Conservation (phyloP, 768 basidiomycete genomes). For the Filobasidium wieringae region DNA sequence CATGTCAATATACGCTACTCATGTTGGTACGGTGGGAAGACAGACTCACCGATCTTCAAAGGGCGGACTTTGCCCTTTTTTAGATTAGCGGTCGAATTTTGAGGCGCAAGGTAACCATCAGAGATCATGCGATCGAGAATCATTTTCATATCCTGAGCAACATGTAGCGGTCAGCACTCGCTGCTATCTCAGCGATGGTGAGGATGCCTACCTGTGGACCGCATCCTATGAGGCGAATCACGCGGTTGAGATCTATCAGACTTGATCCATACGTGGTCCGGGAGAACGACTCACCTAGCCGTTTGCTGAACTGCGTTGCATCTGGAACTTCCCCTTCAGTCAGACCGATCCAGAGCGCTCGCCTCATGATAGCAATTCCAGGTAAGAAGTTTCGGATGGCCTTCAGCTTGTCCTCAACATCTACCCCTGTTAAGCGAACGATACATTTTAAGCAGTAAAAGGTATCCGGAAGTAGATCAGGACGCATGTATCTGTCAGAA, state of each 20-base stretch:
- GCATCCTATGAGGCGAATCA: background rate
- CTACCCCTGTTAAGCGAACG: background rate
- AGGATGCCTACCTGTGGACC: background rate
- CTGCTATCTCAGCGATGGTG: background rate
- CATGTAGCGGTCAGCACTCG: background rate
- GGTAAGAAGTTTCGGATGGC: background rate
- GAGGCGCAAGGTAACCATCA: background rate
- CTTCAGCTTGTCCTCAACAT: background rate
- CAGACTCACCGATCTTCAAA: no score
- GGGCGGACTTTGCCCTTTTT: background rate
- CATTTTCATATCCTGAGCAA: background rate
- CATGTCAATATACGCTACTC: background rate
- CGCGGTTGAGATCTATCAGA: background rate
- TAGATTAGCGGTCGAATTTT: background rate
- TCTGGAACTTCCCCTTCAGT: background rate
- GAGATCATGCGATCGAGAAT: background rate
- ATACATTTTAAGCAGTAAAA: conserved; percentile 5
- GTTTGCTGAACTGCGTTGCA: background rate
- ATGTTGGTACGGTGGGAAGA: no score
- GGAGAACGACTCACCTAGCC: background rate
- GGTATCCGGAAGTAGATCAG: conserved; percentile 1
- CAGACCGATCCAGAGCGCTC: conserved; percentile 3
- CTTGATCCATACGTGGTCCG: background rate
- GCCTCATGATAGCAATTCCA: conserved; percentile 3
- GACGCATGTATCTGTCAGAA: background rate